Evolutionary conservation across 495 filamentous ascomycete genomes (phyloP), one percentile per base, ranked within the genome.

Genomic region (Hypomontagnella submonticulosa): DNA sequence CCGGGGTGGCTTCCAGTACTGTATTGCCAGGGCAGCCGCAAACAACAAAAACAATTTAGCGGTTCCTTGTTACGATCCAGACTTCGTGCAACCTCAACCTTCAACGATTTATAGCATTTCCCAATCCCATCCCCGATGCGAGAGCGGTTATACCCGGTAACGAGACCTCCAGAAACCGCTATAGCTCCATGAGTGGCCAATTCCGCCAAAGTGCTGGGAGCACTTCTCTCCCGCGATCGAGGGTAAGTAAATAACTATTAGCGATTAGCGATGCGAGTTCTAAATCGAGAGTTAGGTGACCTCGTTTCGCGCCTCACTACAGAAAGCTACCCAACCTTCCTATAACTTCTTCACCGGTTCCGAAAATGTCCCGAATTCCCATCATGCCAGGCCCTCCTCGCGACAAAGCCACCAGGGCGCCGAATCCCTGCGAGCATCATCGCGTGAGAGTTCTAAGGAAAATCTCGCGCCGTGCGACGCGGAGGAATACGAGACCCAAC

Each of bases 311-410:
- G 68, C 77, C 23, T 64, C 76, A 1, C 46, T 63, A 11, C 79
- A 74, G 30, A 63, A 69, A 46, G 54, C 66, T 19, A 83, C 78
- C 2, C 87, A 88, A 53, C 85, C 88, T 1, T 81, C 82, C 2
- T 89, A 85, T 59, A 87, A 89, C 69, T 79, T 90, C 67, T 68
- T 88, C 10, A 83, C 83, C 32, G 87, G 87, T 43, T 78, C 77
- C 78, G 38, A 76, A 56, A 57, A 74, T 47, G 71, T 40, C 46
- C 65, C 72, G 36, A n/a, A 66, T 71, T 13, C 66, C 37, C 73
- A 34, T 48, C 66, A 74, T 76, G 74, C 47, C 62, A 32, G 77
- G 37, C 70, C 78, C 4, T 47, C 70, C 15, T 78, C 78, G 13
- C 70, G 76, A 66, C 71, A 78, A 56, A 73, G 67, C 60, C 64